Evolutionary conservation across 176 grass and related monocot genomes (phyloP).

Genomic region (Rhynchospora pubera): DNA sequence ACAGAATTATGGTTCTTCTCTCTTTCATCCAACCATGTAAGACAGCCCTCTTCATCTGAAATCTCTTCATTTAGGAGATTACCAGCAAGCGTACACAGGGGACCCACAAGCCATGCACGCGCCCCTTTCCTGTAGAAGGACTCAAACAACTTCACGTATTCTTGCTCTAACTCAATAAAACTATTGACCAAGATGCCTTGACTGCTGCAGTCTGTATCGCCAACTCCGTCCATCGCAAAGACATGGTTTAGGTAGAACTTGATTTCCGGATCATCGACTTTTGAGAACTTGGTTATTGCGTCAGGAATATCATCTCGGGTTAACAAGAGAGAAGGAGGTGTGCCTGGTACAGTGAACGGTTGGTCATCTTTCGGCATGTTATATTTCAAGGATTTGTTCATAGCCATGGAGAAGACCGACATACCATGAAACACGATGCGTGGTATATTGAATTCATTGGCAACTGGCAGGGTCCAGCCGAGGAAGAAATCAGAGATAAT

Average conservation of each 20-base stretch:
- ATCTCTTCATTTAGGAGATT: not conserved
- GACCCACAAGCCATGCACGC: conserved; percentile 36
- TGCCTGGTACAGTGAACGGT: no score
- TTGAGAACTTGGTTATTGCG: no score
- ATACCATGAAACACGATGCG: no score
- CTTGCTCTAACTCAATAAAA: conserved; percentile 37
- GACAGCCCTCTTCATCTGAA: conserved; percentile 35
- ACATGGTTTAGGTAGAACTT: conserved; percentile 16
- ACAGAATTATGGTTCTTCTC: conserved; percentile 16
- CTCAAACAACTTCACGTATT: conserved; percentile 27
- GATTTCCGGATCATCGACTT: conserved; percentile 8
- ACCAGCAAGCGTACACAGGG: conserved; percentile 17
- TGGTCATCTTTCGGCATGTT: no score
- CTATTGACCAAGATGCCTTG: conserved; percentile 56
- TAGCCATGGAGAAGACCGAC: no score
- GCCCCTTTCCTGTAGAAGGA: conserved; percentile 30
- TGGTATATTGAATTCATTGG: no score
- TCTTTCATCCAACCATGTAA: conserved; percentile 45
- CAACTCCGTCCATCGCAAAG: not conserved
- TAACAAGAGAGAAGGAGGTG: no score
- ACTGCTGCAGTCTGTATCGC: conserved; percentile 19
- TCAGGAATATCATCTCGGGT: no score
- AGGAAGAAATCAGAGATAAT: no score
- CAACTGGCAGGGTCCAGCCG: no score
- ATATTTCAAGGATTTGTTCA: no score